Evolutionary conservation across 2,329 filamentous ascomycete genomes (phyloP), one percentile per base, ranked within the genome.

Genomic region (Dactylellina drechsleri): DNA sequence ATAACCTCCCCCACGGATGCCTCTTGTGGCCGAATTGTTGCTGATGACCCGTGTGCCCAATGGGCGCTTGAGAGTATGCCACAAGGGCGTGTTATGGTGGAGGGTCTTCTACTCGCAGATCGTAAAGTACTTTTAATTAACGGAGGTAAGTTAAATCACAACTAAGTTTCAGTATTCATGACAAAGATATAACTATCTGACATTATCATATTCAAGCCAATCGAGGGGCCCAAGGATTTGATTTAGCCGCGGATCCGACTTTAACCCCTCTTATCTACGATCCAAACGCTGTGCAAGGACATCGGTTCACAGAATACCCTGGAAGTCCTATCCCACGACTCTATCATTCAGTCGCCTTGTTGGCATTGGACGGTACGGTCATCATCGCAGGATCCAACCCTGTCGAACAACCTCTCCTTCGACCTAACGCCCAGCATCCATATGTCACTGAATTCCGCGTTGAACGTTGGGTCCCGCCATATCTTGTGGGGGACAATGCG

Each of bases 41-140:
- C 87, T 45, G 82, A 87, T 49, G 82, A 82, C 57, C 76, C 81
- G 41, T 81, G 84, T 72, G 83, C 86, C 31, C 79, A 79, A 15
- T 88, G 87, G 87, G 83, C 86, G 68, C 83, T 88, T 83, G 87
- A 88, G 77, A 81, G 83, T 12, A 88, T 88, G 87, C 86, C 86
- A 5, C 82, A 86, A 79, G 86, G 85, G 28, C 85, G 84, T 76
- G 85, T 84, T 56, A 89, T 89, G 87, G 85, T 88, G 40, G 87
- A 88, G 80, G 86, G 85, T 31, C 85, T 85, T 43, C 82, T 88
- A 10, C 84, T 89, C 43, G 84, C 87, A 6, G 87, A 90, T 77
- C 87, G 87, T 43, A 88, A 85, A 1, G 83, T 88, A 47, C 80
- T 87, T 60, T 88, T 85, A 84, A 81, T 88, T 70, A 89, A 89